These are phyloP conservation scores for Clarireedia sp. DNA, from an alignment of 2,329 filamentous ascomycete genomes.

Conservation along the genomic window DNA sequence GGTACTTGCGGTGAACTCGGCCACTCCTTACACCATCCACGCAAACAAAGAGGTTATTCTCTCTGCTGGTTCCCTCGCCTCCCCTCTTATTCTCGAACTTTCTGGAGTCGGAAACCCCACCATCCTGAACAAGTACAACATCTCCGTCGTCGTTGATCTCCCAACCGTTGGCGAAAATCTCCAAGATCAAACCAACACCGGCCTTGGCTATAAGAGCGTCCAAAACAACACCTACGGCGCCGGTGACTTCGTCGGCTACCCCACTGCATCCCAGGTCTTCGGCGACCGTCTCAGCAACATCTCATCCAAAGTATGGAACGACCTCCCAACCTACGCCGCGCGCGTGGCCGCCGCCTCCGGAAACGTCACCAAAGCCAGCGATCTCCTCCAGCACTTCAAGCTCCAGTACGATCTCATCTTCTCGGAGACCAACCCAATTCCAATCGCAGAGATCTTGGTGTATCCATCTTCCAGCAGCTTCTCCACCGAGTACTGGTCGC, in stretches of 20 bases:
- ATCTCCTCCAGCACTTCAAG: constrained; percentile 2
- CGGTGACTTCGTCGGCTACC: background rate
- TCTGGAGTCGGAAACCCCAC: constrained; percentile 28
- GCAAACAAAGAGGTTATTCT: constrained; percentile 28
- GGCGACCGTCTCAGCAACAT: background rate
- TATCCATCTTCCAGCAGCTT: constrained; percentile 28
- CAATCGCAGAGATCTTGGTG: constrained; percentile 46
- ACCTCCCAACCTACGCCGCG: constrained; percentile 14
- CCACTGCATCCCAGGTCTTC: background rate
- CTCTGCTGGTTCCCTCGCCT: constrained; percentile 22
- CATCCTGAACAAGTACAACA: constrained; percentile 10
- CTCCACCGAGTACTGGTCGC: constrained; percentile 12
- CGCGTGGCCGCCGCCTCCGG: constrained; percentile 31
- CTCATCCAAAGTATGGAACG: background rate
- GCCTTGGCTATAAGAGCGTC: background rate
- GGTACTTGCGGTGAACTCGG: constrained; percentile 14
- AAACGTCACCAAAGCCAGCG: constrained; percentile 28
- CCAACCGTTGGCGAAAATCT: constrained; percentile 22
- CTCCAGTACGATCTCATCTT: constrained; percentile 11
- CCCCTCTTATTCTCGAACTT: constrained; percentile 30
- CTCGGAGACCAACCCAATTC: constrained; percentile 32
- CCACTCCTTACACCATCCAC: constrained; percentile 13
- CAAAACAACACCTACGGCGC: constrained; percentile 20
- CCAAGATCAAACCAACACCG: constrained; percentile 20
- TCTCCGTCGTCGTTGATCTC: constrained; percentile 10